Evolutionary conservation across 2,329 filamentous ascomycete species (phyloP), one percentile per base, ranked within the genome.

Genomic region (Alternaria gaisen): DNA sequence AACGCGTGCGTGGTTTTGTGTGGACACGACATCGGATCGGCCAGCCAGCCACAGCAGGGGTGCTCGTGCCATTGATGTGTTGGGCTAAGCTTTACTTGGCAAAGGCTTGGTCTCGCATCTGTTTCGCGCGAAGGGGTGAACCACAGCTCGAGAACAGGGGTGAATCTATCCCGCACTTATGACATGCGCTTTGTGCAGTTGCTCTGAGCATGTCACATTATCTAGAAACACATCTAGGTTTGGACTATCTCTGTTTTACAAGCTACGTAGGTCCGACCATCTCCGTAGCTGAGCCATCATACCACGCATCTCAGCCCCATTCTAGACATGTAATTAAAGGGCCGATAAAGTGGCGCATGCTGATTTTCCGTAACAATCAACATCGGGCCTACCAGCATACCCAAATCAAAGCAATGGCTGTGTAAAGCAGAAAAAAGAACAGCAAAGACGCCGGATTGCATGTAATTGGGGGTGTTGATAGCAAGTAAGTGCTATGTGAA

Each of bases 31-130:
- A 36, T 50, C 46, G 46, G 36, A 52, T 41, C 50, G 26, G 50
- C n/a, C 36, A 26, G 46, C 52, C 14, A 41, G 38, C 38, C 28
- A 38, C 18, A 43, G 46, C 46, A 38, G 20, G 46, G 46, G 24
- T 50, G 11, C 4, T 24, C 20, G 20, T 50, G 46, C 46, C 20
- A 50, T 26, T 55, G 36, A 53, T 34, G 42, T 14, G 30, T 22
- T 3, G 30, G 5, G 59, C 60, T 70, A 65, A 70, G 67, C 66
- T 68, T 61, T 48, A 14, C 67, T 70, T 68, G 66, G 67, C 66
- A 40, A 68, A 70, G 64, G 67, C 67, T 70, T 70, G 57, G 62
- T 58, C 41, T 55, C 12, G 32, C 16, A 16, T 53, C 26, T 51
- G 52, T 44, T 41, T 58, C 38, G 48, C 42, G 44, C 18, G 41